Base-by-base conservation (phyloP, 169 alveolate genomes). In the Eimeria sp. region DNA sequence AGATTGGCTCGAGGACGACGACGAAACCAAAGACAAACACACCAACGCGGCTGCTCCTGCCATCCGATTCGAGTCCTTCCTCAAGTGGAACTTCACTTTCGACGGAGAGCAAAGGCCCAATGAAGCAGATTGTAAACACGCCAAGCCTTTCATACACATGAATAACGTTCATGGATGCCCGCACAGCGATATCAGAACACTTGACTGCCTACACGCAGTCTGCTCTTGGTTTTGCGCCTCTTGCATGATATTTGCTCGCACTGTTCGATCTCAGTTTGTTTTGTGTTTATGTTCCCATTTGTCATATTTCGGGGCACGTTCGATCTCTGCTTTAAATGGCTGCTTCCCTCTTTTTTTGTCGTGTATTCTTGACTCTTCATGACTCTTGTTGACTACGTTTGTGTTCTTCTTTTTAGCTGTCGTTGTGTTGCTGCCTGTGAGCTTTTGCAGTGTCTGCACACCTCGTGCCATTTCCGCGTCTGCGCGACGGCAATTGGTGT, bases 1-100 rank as follows among this genome's bases (percentile, higher is more conserved):
- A 40, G 95, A 89, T 73, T 89, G 95, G 95, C 95, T 89, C 47
- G 95, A 65, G 27, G 95, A 89, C 11, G 95, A 89, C 57, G 95
- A 89, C 30, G 95, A 89, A 16, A 72, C 61, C 89, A 78, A 78
- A 78, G 89, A 78, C 61, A 78, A 47, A 78, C 57, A 27, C 47
- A 27, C 14, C 10, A 3, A 10, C 0, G 84, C 84, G 2, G 86
- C 51, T 75, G 25, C 86, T 9, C 65, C 89, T 87, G 87, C 87
- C 67, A 78, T 78, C 5, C 40, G 47, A 22, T 89, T 89, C 49
- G 88, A 65, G 73, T 89, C 95, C 18, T 49, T 89, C 25, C 61
- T 73, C 18, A 61, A 47, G 57, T 89, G 95, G 95, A 73, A 54
- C 57, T 89, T 73, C 86, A 6, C 87, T 30, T 89, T 89, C 87